A percentile compares a stretch with the other conserved stretches of the same genome.
Conservation (phyloP, 2,329 filamentous ascomycete species). For the Epicoccum sorghinum region DNA sequence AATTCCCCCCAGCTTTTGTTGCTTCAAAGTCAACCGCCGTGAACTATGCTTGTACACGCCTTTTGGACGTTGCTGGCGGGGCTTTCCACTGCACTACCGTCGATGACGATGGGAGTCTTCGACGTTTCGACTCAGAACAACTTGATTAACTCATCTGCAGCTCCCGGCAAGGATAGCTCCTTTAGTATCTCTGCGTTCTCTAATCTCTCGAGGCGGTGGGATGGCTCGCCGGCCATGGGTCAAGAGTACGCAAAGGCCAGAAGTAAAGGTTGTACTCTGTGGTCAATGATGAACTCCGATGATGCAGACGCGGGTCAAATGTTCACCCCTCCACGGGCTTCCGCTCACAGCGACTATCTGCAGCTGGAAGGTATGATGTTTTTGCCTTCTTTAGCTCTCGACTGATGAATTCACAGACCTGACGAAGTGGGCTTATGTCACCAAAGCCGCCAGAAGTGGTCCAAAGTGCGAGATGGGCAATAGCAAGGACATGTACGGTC, state of each 20-base stretch:
- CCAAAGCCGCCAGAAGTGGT: not conserved
- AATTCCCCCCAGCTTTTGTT: no score
- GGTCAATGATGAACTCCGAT: slow-evolving; percentile 6
- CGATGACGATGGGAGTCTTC: no score
- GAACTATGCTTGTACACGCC: no score
- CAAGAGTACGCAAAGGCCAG: not conserved
- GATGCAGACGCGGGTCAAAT: slow-evolving; percentile 1
- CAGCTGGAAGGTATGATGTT: not conserved
- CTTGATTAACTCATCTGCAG: no score
- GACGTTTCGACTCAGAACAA: no score
- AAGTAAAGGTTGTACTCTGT: not conserved
- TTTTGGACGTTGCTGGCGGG: no score
- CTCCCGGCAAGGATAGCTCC: not conserved
- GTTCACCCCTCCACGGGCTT: not conserved
- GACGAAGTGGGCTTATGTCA: slow-evolving; percentile 5
- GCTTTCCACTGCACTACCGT: no score
- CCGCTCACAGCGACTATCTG: slow-evolving; percentile 6
- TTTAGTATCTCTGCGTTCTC: not conserved
- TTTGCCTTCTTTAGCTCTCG: no score
- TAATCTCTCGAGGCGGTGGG: not conserved
- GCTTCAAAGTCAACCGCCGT: no score
- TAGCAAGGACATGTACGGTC: slow-evolving; percentile 3
- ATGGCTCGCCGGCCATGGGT: slow-evolving; percentile 12
- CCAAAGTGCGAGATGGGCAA: slow-evolving; percentile 11
- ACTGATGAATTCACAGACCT: slow-evolving; percentile 4